These are phyloP conservation scores for Termitomyces sp. DNA, from an alignment of 768 basidiomycete species.

Conservation along the genomic window DNA sequence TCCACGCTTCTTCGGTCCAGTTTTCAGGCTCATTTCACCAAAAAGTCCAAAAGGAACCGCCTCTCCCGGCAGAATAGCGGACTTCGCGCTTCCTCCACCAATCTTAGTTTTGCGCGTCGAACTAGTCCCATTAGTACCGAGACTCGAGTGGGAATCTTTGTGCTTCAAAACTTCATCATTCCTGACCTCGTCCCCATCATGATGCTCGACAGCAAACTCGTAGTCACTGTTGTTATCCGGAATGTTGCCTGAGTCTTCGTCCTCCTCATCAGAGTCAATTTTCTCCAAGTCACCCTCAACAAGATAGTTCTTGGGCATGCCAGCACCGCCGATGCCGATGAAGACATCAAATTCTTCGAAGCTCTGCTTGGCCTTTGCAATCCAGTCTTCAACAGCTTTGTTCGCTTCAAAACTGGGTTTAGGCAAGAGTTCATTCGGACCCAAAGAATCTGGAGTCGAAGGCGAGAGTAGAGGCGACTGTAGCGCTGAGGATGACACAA, in stretches of 20 bases:
- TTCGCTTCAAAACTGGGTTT: constrained; percentile 30
- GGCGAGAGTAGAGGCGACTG: constrained; percentile 34
- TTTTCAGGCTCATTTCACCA: constrained; percentile 54
- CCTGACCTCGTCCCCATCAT: constrained; percentile 31
- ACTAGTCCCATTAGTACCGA: constrained; percentile 26
- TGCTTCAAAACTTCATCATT: constrained; percentile 21
- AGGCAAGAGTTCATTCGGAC: constrained; percentile 16
- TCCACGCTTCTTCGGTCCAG: constrained; percentile 25
- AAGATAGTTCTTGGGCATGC: constrained; percentile 45
- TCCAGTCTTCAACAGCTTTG: constrained; percentile 71
- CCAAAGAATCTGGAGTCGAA: constrained; percentile 23
- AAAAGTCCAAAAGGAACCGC: constrained; percentile 74
- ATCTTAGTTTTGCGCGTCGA: constrained; percentile 33
- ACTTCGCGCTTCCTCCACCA: constrained; percentile 33
- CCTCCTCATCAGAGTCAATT: constrained; percentile 29
- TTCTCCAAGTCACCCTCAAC: constrained; percentile 44
- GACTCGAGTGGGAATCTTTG: constrained; percentile 33
- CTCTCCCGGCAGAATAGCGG: constrained; percentile 52
- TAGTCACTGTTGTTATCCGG: constrained; percentile 27
- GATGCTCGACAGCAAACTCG: constrained; percentile 36
- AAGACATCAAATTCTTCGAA: constrained; percentile 63
- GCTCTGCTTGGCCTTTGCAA: constrained; percentile 64
- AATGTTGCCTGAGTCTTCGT: constrained; percentile 31
- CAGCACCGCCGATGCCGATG: constrained; percentile 55
- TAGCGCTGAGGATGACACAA: constrained; percentile 21